phyloP scores from a whole-genome alignment of 768 basidiomycete genomes.

The Exidia glandulosa region DNA sequence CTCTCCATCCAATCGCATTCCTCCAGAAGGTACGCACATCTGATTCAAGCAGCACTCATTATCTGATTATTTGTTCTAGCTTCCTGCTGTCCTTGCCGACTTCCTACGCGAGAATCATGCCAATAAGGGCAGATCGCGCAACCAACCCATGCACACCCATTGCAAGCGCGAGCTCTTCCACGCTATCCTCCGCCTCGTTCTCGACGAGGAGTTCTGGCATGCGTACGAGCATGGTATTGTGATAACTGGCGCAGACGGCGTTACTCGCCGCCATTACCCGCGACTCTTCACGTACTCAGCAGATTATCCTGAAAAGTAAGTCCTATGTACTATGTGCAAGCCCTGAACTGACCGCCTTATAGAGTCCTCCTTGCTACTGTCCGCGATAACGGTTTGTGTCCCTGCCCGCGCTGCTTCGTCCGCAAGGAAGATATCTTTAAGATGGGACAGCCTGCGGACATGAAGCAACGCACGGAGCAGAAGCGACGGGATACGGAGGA shows the following conservation, averaged over 20 bases:
- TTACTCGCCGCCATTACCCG: constrained; percentile 6
- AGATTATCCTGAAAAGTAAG: constrained; percentile 18
- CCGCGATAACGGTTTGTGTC: constrained; percentile 13
- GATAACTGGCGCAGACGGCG: constrained; percentile 7
- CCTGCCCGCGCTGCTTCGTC: constrained; percentile 27
- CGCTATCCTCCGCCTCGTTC: constrained; percentile 7
- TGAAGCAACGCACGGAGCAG: neutral
- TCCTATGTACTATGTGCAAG: neutral
- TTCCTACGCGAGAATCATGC: neutral
- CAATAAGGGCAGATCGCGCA: neutral
- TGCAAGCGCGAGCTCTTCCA: constrained; percentile 14
- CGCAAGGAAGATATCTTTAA: constrained; percentile 10
- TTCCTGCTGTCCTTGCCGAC: neutral
- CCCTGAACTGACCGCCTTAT: neutral
- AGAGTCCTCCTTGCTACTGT: constrained; percentile 20
- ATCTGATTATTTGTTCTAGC: neutral
- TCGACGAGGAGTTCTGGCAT: constrained; percentile 8
- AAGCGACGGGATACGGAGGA: neutral
- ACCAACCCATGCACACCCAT: constrained; percentile 5
- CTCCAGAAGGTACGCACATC: neutral
- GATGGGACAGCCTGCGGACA: neutral
- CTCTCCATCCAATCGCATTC: neutral
- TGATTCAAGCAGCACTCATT: neutral
- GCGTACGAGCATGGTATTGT: constrained; percentile 12
- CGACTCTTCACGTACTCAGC: constrained; percentile 11